Evolutionary conservation across 305 asterid species (phyloP), one percentile per base, ranked within the genome.

Genomic region (Fraxinus nigra): DNA sequence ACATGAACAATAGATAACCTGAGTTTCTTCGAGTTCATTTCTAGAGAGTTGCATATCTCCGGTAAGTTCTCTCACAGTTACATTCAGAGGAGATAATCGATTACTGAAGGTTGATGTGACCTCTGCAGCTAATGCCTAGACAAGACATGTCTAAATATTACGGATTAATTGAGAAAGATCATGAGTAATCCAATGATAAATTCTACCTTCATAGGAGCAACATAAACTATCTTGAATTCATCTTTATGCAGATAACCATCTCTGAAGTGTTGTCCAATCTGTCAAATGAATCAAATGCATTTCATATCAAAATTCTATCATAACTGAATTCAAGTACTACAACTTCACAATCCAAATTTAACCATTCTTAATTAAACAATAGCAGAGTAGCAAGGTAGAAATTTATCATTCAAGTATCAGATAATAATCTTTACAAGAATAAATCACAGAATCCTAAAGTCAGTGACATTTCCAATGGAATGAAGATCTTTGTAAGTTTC

Each of bases 151-250:
- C 76, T 73, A 83, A 72, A 72, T 82, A 88, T 86, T 75, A 82
- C 78, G 33, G 84, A 79, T 77, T 80, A 28, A 33, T 34, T 78
- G 82, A 88, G 75, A 85, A 54, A 75, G 32, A 69, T 75, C 24
- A 54, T 37, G 32, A 72, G 77, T n/a, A 69, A 30, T 77, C 59
- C 79, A 59, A 67, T 30, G 75, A 40, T 56, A 59, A 80, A 61
- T 40, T 51, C 75, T 88, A 94, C 99, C 99, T 96, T 96, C 99
- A 96, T 96, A 3, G 99, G 99, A 87, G 99, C 98, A 89, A 94
- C 99, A 86, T 96, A 96, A 80, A 96, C 97, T 86, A 96, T 94
- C 90, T 96, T 96, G 92, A 96, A 96, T 89, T 96, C 94, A 85
- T 92, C 93, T 88, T 94, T 96, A 86, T 96, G 98, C 91, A 96